Conservation (phyloP, 805 yeast genomes). For the Pichia membranifaciens region DNA sequence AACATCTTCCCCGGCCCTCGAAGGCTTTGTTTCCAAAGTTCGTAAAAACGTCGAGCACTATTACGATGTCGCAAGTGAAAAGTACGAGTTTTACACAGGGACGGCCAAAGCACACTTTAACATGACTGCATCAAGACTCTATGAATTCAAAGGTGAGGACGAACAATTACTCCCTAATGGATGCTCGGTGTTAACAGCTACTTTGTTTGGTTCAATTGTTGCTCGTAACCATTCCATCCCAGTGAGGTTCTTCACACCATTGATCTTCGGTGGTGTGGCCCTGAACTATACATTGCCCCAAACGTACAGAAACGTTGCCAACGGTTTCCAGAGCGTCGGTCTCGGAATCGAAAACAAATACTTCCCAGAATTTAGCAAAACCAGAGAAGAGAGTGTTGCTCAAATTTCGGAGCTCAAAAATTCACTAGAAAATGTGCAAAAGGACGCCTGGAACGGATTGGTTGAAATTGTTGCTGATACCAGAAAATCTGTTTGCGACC, state of each 20-base stretch:
- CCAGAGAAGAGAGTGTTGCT: constrained; percentile 17
- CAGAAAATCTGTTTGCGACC: constrained; percentile 8
- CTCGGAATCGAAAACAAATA: constrained; percentile 26
- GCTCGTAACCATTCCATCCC: constrained; percentile 43
- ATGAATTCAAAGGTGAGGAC: constrained; percentile 41
- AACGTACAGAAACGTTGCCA: constrained; percentile 34
- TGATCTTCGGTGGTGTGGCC: constrained; percentile 41
- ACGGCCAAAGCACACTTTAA: constrained; percentile 41
- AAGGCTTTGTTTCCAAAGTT: constrained; percentile 35
- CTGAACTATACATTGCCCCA: constrained; percentile 46
- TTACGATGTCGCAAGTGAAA: constrained; percentile 36
- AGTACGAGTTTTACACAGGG: constrained; percentile 40
- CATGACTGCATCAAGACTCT: constrained; percentile 28
- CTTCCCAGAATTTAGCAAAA: constrained; percentile 33
- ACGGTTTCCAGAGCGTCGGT: constrained; percentile 21
- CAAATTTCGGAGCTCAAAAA: background rate
- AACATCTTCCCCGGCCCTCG: constrained; percentile 43
- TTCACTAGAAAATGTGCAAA: constrained; percentile 1
- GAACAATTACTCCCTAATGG: constrained; percentile 54
- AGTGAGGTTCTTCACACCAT: constrained; percentile 46
- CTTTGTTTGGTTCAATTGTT: constrained; percentile 52
- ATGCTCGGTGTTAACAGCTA: constrained; percentile 48
- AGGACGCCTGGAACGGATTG: constrained; percentile 9
- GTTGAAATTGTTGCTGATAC: constrained; percentile 10
- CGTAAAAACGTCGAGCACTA: constrained; percentile 37